Conservation (phyloP, 371 early-diverging fungal genomes). For the Haplosporangium sp. region DNA sequence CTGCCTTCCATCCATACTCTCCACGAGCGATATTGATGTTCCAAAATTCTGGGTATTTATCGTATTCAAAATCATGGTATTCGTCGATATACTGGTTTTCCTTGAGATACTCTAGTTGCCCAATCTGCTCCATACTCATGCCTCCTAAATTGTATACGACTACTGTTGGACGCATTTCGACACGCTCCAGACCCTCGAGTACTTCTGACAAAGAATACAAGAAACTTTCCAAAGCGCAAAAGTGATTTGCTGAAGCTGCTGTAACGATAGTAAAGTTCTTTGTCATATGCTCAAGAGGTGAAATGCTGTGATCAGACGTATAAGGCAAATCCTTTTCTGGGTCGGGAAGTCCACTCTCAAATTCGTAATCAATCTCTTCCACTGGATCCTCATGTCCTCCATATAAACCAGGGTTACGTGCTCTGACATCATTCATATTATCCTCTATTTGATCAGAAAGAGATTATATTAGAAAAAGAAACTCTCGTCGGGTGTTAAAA, state of each 20-base stretch:
- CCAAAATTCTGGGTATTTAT: constrained; percentile 72
- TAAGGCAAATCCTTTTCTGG: constrained; percentile 47
- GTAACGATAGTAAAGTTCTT: constrained; percentile 68
- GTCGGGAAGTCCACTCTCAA: constrained; percentile 17
- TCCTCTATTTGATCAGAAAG: background rate
- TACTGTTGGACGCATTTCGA: constrained; percentile 53
- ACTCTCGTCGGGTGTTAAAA: too few relatives aligned
- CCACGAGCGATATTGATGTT: constrained; percentile 68
- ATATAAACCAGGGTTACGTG: background rate
- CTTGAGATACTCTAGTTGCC: constrained; percentile 49
- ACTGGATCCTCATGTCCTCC: background rate
- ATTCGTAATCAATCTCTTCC: background rate
- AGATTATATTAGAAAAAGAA: background rate
- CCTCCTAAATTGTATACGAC: constrained; percentile 64
- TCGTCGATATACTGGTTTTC: constrained; percentile 60
- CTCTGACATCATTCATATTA: background rate
- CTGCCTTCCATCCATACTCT: constrained; percentile 78
- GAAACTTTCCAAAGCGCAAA: constrained; percentile 72
- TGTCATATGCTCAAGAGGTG: constrained; percentile 40
- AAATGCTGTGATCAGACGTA: constrained; percentile 22
- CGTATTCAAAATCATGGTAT: constrained; percentile 64
- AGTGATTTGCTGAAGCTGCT: constrained; percentile 71
- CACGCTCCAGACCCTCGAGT: constrained; percentile 47
- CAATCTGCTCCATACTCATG: constrained; percentile 49
- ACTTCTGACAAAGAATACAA: constrained; percentile 64